phyloP scores from a whole-genome alignment of 352 stramenopile genomes.

The Elongisporangium senticosum region DNA sequence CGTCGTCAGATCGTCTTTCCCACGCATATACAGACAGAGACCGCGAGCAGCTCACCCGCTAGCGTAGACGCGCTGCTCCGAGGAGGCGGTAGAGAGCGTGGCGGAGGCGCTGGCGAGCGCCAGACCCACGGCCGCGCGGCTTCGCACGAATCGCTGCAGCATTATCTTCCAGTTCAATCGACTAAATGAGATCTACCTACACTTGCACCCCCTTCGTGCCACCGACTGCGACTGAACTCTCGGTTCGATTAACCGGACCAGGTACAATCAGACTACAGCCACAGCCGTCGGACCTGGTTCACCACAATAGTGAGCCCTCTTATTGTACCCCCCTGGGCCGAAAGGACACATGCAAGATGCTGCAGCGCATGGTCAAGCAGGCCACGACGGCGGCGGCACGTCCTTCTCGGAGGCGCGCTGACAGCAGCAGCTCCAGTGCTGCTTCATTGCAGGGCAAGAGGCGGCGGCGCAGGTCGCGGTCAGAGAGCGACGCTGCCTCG shows the following conservation, averaged over 20 bases:
- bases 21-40: not conserved
- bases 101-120: conserved; percentile 29
- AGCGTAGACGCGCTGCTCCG: conserved; percentile 61
- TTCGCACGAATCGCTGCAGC: conserved; percentile 34
- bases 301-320: not conserved
- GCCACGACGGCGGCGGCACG: too few species aligned
- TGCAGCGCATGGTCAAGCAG: conserved; percentile 22
- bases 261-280: not conserved
- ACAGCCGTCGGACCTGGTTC: not conserved
- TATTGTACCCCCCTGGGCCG: not conserved
- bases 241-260: not conserved
- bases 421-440: too few species aligned
- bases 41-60: conserved; percentile 44
- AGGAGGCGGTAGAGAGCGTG: conserved; percentile 20
- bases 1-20: conserved; percentile 1
- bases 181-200: too few species aligned
- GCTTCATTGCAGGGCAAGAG: conserved; percentile 2
- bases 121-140: conserved; percentile 23
- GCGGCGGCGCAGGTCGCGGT: conserved; percentile 5
- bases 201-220: too few species aligned
- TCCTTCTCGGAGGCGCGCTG: too few species aligned
- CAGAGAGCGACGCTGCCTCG: conserved; percentile 5
- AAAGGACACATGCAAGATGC: conserved; percentile 19
- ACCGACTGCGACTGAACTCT: conserved; percentile 7
- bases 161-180: conserved; percentile 13